A percentile compares a stretch with the other conserved stretches of the same genome.
phyloP scores from a whole-genome alignment of 192 early-diverging fungal genomes.

The Coemansia sp. region DNA sequence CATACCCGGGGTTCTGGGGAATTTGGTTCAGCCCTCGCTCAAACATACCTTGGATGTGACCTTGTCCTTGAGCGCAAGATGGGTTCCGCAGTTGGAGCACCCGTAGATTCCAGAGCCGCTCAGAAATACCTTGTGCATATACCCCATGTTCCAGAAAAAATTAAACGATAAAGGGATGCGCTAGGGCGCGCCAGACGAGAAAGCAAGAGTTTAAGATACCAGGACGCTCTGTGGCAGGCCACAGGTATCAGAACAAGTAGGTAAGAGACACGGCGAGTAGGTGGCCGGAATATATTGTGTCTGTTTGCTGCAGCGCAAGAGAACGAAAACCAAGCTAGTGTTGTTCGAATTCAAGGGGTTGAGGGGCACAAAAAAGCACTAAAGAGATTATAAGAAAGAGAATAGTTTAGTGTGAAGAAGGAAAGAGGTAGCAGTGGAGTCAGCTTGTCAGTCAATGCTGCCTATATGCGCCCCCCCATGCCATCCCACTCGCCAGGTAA shows the following conservation, averaged over 20 bases:
- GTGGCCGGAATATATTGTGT: neutral
- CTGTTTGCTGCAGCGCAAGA: neutral
- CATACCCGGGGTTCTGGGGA: neutral
- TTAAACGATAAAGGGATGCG: neutral
- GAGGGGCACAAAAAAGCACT: neutral
- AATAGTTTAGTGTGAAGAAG: neutral
- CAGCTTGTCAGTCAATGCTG: neutral
- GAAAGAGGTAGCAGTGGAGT: conserved; percentile 2
- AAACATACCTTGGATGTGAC: conserved; percentile 45
- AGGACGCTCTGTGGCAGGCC: neutral
- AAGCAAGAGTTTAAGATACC: neutral
- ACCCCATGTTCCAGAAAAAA: conserved; percentile 35
- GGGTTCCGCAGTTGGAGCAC: conserved; percentile 50
- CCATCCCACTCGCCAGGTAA: neutral
- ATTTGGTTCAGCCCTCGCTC: neutral
- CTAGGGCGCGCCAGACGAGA: conserved; percentile 3
- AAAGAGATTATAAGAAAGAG: neutral
- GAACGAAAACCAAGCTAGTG: neutral
- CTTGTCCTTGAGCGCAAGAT: conserved; percentile 37
- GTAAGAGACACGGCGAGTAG: neutral
- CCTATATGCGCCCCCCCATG: neutral
- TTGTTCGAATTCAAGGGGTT: neutral
- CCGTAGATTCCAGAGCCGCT: conserved; percentile 41
- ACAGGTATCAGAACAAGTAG: conserved; percentile 1
- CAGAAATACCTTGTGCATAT: conserved; percentile 53